Base-by-base conservation (phyloP, 2,329 filamentous ascomycete genomes). In the Penicillium verrucosum region DNA sequence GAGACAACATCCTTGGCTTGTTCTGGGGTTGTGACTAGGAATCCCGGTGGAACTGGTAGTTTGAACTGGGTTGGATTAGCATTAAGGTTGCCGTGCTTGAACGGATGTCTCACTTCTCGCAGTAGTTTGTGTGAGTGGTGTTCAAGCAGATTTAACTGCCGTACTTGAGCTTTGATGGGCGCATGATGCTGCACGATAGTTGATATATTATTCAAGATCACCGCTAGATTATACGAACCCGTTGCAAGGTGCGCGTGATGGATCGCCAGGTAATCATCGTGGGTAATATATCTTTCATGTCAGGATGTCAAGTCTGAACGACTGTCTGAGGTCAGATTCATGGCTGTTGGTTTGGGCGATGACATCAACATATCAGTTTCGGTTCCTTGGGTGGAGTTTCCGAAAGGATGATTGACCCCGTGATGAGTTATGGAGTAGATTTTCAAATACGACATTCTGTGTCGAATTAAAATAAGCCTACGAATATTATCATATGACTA, bases 11-110 rank as follows among this genome's bases (percentile, higher is more conserved):
- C 42, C 27, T 54, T 58, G 9, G 68, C 68, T 44, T 65, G 59
- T 37, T 63, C 52, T 1, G 68, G 58, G 30, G 40, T 68, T 7
- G 45, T 56, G 5, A 70, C 66, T 0, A 70, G 60, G 45, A 59
- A 61, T 29, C 68, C 68, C 12, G 61, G 29, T 7, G 68, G 68
- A 11, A 70, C 66, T 32, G 68, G 68, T 12, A 70, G 64, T 5
- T 62, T 47, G 52, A 63, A 70, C 68, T 70, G 21, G 23, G 2
- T 47, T 18, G 4, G 25, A 38, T 56, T 14, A 56, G 54, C 21
- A 38, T 37, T n/a, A 9, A 6, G 16, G 7, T 1, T 32, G 5
- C 5, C 3, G 1, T 25, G 34, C 4, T 11, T 4, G 21, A 25
- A 37, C 2, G 5, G 9, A 8, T 21, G 1, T 12, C 41, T 11